Evolutionary conservation across 2,329 filamentous ascomycete species (phyloP).

Genomic region (Pyrenochaeta sp.): DNA sequence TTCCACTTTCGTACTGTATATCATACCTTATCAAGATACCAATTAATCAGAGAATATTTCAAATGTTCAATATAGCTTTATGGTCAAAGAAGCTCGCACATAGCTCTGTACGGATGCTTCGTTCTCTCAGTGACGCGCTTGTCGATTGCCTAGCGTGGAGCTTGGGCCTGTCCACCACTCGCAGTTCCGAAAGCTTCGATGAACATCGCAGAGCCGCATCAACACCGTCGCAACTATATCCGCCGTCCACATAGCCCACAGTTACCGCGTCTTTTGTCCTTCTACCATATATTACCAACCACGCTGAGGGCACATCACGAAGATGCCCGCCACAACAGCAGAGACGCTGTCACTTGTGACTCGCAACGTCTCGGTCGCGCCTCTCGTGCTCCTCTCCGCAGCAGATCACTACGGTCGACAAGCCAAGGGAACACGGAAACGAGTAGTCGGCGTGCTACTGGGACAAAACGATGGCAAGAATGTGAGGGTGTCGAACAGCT

Average conservation of each 20-base stretch:
- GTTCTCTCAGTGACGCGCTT: slow-evolving; percentile 22
- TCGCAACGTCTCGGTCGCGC: slow-evolving; percentile 94
- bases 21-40: slow-evolving; percentile 32
- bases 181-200: slow-evolving; percentile 41
- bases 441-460: slow-evolving; percentile 92
- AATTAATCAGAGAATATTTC: slow-evolving; percentile 10
- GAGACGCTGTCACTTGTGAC: slow-evolving; percentile 95
- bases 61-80: slow-evolving; percentile 1
- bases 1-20: slow-evolving; percentile 9
- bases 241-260: slow-evolving; percentile 23
- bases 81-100: not conserved
- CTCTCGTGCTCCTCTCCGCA: slow-evolving; percentile 94
- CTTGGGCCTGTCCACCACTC: slow-evolving; percentile 26
- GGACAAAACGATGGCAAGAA: slow-evolving; percentile 97
- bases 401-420: slow-evolving; percentile 98
- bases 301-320: slow-evolving; percentile 23
- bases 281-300: slow-evolving; percentile 5
- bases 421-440: slow-evolving; percentile 84
- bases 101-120: not conserved
- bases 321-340: slow-evolving; percentile 94
- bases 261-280: slow-evolving; percentile 13
- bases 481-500: slow-evolving; percentile 98
- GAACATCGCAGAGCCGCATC: slow-evolving; percentile 47
- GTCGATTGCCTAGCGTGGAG: slow-evolving; percentile 25
- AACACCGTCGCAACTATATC: slow-evolving; percentile 33